Evolutionary conservation across 2,329 filamentous ascomycete genomes (phyloP), one percentile per base, ranked within the genome.

Genomic region (Chaetomium sp.): DNA sequence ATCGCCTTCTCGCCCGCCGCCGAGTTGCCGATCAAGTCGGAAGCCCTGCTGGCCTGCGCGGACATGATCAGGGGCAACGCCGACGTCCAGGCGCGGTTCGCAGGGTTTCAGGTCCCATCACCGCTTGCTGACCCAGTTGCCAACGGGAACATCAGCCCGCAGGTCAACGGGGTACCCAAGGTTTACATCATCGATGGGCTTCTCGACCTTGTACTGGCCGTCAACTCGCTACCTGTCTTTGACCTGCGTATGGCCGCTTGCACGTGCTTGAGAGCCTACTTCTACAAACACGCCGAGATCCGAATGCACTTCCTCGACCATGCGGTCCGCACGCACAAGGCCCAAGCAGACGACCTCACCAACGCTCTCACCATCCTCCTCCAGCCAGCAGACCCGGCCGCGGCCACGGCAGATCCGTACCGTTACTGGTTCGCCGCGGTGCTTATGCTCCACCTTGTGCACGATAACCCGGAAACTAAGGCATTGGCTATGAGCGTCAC

Each of bases 171-270:
- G n/a, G 70, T 77, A 8, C 73, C 78, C 11, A 81, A 81, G 54
- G 84, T 92, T 37, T 96, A 95, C 71, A 90, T 99, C 35, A 96
- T 99, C 65, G 92, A 97, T 70, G 94, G 89, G 1, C 76, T 99
- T 14, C 77, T 99, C 48, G 90, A 96, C 63, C 75, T 96, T 44
- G 85, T 87, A 0, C 76, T 99, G 7, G 85, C 85, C 54, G 76
- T 87, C 27, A 79, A 86, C 35, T 75, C 85, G 0, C 72, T 82
- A 19, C 79, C 85, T 52, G 78, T 88, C 38, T 88, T 96, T 62
- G 87, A 95, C 69, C 77, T 92, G 40, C 85, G 94, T 32, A 81
- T 91, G 66, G 88, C 92, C 19, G 91, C 89, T 27, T 94, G 88
- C 68, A 87, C 92, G 64, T 95, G 92, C 66, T 82, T 99, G 59